Evolutionary conservation across 129 eudicot species (phyloP), one percentile per base, ranked within the genome.

Genomic region (Flaveria bidentis): DNA sequence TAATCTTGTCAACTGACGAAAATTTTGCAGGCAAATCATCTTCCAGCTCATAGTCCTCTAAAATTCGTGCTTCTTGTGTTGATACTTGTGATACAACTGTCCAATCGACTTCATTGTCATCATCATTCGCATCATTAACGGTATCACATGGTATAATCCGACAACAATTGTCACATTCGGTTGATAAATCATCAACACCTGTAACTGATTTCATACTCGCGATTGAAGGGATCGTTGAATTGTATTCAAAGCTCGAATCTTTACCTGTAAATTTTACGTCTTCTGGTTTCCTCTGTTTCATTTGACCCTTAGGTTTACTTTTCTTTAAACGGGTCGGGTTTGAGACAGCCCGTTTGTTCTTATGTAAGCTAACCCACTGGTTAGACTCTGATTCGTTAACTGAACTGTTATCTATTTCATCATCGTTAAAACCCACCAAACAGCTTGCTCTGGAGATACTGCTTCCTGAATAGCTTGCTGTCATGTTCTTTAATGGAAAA

Each of bases 391-490:
- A 67, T 41, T 47, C 63, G 5, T 76, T 75, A 68, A 41, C 2
- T 18, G 76, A 72, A 53, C 66, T 72, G n/a, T 33, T 17, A 9
- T 74, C 61, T 23, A 45, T 65, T 25, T 60, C 77, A 69, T 74
- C 76, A 67, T 47, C 61, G 15, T 78, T 78, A 33, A 83, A 49
- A 36, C 58, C 83, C 20, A 73, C 79, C 45, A 82, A 64, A 65
- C 76, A 83, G 53, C 86, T 83, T 33, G 76, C 80, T 73, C 86
- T 83, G 1, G 86, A 83, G 41, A 83, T 71, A 50, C 60, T 83
- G 72, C 86, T 67, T 46, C 77, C 85, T 8, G 83, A 78, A 75
- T 83, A 72, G 80, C 83, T 72, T 78, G 67, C 83, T 41, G 86
- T 66, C 80, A 73, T 67, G 44, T 56, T 67, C 52, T 73, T 83